Base-by-base conservation (phyloP, 805 yeast genomes). In the Spathaspora passalidarum region DNA sequence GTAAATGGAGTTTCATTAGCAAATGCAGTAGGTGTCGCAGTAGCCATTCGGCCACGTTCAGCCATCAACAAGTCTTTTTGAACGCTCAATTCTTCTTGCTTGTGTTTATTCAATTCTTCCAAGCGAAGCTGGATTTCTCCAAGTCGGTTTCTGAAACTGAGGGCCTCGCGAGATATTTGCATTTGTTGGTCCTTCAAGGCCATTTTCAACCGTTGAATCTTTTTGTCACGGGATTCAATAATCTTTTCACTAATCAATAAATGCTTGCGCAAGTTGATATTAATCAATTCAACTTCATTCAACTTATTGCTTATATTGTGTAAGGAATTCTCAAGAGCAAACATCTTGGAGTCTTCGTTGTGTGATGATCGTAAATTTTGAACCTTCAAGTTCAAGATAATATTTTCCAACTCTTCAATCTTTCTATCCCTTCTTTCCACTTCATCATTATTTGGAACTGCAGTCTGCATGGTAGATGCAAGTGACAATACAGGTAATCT, bases 241-340 rank as follows among this genome's bases (percentile, higher is more conserved):
- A 84, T 73, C 50, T 78, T 74, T 47, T 79, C 79, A 34, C 80
- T 69, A 3, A 81, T 68, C 21, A 69, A 68, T 16, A 84, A 66
- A 52, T 84, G 88, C 52, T 73, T 79, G 42, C 78, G 70, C 26
- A 86, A 63, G 42, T 76, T 68, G 23, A 72, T 63, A 57, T 86
- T 86, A 56, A 82, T 84, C n/a, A 70, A 61, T 49, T 82, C 84
- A 25, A 84, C 75, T 49, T 84, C 86, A 42, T 73, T 73, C 45
- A 85, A 72, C 46, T 82, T 82, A n/a, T 66, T 69, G 16, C 78
- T 72, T 49, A 86, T 72, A 49, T 75, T 82, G 38, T 75, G 76
- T 16, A 86, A 63, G 1, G 88, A 74, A 40, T 74, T 72, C 53
- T 84, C 88, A 44, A 86, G 60, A 9, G 78, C 73, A 40, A 74